Percentiles rank a stretch among this genome's conserved stretches.
Conservation (phyloP, 768 basidiomycete genomes). For the Suillus americanus region DNA sequence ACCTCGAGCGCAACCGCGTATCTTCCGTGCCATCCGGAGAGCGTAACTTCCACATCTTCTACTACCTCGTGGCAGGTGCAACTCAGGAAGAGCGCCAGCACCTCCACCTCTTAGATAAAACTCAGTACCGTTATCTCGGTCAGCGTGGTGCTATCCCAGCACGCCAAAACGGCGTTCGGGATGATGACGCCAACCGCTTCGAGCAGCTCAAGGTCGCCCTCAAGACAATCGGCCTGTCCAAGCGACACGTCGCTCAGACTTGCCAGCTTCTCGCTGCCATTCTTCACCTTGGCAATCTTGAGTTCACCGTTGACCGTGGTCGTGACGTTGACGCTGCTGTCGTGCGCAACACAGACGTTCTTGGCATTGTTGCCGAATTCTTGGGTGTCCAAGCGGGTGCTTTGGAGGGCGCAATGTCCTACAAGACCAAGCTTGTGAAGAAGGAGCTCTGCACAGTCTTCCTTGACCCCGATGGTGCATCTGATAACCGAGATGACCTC, state of each 20-base stretch:
- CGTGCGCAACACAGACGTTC: constrained; percentile 79
- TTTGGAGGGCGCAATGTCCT: constrained; percentile 80
- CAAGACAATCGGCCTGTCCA: constrained; percentile 91
- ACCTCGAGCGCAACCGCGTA: constrained; percentile 90
- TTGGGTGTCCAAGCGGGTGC: constrained; percentile 74
- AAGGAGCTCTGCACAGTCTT: constrained; percentile 98
- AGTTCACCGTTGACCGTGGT: constrained; percentile 81
- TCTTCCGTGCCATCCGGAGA: constrained; percentile 86
- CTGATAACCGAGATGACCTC: constrained; percentile 91
- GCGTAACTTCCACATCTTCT: constrained; percentile 97
- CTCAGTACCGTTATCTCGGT: constrained; percentile 84
- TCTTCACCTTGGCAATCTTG: constrained; percentile 93
- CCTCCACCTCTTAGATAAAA: constrained; percentile 79
- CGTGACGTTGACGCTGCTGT: constrained; percentile 92
- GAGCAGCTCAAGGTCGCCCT: constrained; percentile 94
- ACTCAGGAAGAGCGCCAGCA: constrained; percentile 86
- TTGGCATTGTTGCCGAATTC: constrained; percentile 88
- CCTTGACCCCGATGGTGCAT: constrained; percentile 90
- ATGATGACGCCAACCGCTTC: constrained; percentile 86
- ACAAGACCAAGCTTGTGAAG: constrained; percentile 89
- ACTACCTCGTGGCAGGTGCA: constrained; percentile 93
- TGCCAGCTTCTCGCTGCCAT: constrained; percentile 96
- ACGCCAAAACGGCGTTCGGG: constrained; percentile 47
- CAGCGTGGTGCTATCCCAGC: constrained; percentile 52
- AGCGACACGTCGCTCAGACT: constrained; percentile 91